Evolutionary conservation across 2,329 filamentous ascomycete genomes (phyloP), one percentile per base, ranked within the genome.

Genomic region (Apiospora hydei): DNA sequence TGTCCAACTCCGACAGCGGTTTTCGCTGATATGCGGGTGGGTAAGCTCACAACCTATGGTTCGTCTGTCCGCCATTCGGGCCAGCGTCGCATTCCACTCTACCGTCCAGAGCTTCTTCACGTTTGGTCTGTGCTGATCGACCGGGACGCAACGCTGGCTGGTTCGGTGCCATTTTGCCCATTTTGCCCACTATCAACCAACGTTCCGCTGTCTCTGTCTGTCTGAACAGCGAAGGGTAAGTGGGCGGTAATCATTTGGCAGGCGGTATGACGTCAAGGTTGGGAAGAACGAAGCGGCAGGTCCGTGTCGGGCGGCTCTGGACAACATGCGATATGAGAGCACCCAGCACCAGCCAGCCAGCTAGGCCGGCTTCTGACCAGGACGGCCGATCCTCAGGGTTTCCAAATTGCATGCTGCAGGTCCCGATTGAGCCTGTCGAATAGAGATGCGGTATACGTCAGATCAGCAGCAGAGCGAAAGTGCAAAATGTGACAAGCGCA

Each of bases 41-140:
- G 18, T 34, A 7, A 16, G 51, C 16, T 24, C 5, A 49, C 51
- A 8, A 38, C 34, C 34, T 38, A 30, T 57, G 30, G 30, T 34
- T 21, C 30, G 53, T 38, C 34, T 38, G 5, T 38, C 53, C 13
- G 57, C 18, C 34, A 64, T 41, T 64, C 41, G 13, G 30, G 38
- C 57, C 57, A 64, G n/a, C 10, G 57, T 64, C 21, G 34, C 57
- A 64, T 64, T 41, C 57, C 21, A 21, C 57, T 10, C 49, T 26
- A 11, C 57, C 21, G 57, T n/a, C 34, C n/a, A 41, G 57, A 64
- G 34, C 57, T 57, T 61, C 53, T 61, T 61, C 53, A 4, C 53
- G 30, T 61, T 34, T 57, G 51, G 53, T 34, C 26, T 38, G 53
- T 61, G 53, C 53, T 64, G 57, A 64, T 64, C 57, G 57, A 64